Percentiles rank a stretch among this genome's conserved stretches.
phyloP scores from a whole-genome alignment of 306 rosid genomes.

The Glycine latifolia region DNA sequence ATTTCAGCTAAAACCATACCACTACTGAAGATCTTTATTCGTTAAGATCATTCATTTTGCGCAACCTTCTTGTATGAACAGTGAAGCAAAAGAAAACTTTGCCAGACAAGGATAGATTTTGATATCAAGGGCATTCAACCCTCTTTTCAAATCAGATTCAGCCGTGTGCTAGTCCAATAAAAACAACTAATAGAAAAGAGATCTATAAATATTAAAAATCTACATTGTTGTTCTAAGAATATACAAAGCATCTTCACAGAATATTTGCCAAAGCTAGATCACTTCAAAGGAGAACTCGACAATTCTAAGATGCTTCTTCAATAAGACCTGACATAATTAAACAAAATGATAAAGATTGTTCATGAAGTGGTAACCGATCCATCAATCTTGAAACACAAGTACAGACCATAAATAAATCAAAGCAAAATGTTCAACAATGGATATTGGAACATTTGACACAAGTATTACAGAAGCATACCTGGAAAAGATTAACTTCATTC shows the following conservation, averaged over 20 bases:
- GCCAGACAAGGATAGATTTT: background rate
- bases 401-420: constrained; percentile 30
- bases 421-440: constrained; percentile 17
- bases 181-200: background rate
- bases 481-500: constrained; percentile 56
- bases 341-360: constrained; percentile 34
- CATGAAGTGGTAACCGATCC: constrained; percentile 37
- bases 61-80: background rate
- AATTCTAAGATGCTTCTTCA: constrained; percentile 29
- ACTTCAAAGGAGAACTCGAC: background rate
- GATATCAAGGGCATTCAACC: constrained; percentile 38
- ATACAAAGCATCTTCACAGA: constrained; percentile 57
- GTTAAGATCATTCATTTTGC: background rate
- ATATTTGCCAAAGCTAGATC: constrained; percentile 20
- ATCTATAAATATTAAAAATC: constrained; percentile 32
- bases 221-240: constrained; percentile 47
- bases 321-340: constrained; percentile 35
- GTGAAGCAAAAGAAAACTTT: background rate
- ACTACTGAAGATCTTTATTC: constrained; percentile 13
- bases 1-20: background rate
- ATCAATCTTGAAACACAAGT: constrained; percentile 52
- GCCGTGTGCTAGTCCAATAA: constrained; percentile 23
- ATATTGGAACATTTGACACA: constrained; percentile 19
- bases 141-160: constrained; percentile 47
- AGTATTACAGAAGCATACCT: constrained; percentile 48